Evolutionary conservation across 768 basidiomycete genomes (phyloP), one percentile per base, ranked within the genome.

Genomic region (Serendipita sp.): DNA sequence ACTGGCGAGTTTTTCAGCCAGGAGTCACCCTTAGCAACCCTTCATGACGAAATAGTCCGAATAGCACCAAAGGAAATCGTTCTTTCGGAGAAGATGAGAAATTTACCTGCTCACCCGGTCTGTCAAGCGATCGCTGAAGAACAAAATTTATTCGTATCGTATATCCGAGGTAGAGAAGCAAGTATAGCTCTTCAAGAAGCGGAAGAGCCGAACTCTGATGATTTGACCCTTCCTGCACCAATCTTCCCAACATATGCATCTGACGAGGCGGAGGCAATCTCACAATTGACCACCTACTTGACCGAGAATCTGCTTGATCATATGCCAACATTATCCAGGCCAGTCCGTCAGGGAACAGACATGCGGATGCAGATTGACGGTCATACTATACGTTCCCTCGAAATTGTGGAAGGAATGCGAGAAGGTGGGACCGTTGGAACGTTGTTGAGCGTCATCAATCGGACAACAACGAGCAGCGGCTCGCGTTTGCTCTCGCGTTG

Each of bases 1-100:
- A 96, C 93, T 0, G 91, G 91, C 66, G 93, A 95, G 71, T 91
- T 95, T 73, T 92, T 88, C 73, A 85, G 88, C 10, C 89, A 89
- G 68, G 72, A 74, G 3, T 78, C 82, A 10, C 73, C 77, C 2
- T 56, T 78, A 15, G 81, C 82, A 28, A 76, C 72, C 45, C 74
- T 98, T 35, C 82, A 83, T 64, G 91, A 96, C 70, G 88, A 95
- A 67, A 76, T 98, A 30, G 84, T 84, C 5, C 83, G 91, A 23
- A 86, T 96, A 48, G 76, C 75, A 36, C 94, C 94, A 3, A 82
- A 81, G 62, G 93, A 97, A 74, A 81, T 96, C 51, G 85, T 96
- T 52, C 80, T 95, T 2, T 71, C 82, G 32, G 69, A 76, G 16
- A 68, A 67, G 30, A 66, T 85, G 32, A 75, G 75, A 68, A 63